phyloP scores from a whole-genome alignment of 208 protist species.

The Leishmania lainsoni region DNA sequence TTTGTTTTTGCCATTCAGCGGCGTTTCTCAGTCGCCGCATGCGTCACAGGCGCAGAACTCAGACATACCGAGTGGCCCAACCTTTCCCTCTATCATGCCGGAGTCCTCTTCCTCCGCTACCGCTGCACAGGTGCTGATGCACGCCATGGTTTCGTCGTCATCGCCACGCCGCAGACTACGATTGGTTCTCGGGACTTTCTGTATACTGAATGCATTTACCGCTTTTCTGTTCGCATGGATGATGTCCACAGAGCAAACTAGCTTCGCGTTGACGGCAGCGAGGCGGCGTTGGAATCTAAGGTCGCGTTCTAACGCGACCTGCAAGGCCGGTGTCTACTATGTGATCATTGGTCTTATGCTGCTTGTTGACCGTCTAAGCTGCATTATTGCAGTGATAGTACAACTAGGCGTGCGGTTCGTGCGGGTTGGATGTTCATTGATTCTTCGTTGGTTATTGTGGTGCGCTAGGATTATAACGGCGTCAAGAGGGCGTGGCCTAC shows the following conservation, averaged over 20 bases:
- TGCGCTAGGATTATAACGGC: neutral
- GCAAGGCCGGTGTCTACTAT: conserved; percentile 36
- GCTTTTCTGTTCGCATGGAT: conserved; percentile 55
- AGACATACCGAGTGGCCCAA: neutral
- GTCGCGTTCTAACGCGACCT: conserved; percentile 18
- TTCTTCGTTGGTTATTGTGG: neutral
- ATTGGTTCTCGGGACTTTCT: conserved; percentile 18
- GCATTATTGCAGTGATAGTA: neutral
- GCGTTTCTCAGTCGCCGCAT: too few relatives aligned
- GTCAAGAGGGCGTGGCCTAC: neutral
- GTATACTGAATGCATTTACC: conserved; percentile 32
- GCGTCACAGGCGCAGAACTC: neutral
- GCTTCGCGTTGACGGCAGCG: conserved; percentile 32
- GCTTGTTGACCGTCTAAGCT: conserved; percentile 8
- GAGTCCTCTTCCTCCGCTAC: neutral
- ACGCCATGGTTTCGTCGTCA: neutral
- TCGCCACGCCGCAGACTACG: neutral
- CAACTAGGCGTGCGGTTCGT: neutral
- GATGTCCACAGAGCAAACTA: conserved; percentile 26
- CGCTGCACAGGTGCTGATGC: neutral
- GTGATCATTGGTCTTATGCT: conserved; percentile 20
- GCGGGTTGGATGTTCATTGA: neutral
- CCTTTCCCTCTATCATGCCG: neutral
- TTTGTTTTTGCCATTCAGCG: neutral
- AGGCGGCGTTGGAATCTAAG: conserved; percentile 24